Evolutionary conservation across 352 stramenopile genomes (phyloP), one percentile per base, ranked within the genome.

Genomic region (Globisporangium sylvaticum): DNA sequence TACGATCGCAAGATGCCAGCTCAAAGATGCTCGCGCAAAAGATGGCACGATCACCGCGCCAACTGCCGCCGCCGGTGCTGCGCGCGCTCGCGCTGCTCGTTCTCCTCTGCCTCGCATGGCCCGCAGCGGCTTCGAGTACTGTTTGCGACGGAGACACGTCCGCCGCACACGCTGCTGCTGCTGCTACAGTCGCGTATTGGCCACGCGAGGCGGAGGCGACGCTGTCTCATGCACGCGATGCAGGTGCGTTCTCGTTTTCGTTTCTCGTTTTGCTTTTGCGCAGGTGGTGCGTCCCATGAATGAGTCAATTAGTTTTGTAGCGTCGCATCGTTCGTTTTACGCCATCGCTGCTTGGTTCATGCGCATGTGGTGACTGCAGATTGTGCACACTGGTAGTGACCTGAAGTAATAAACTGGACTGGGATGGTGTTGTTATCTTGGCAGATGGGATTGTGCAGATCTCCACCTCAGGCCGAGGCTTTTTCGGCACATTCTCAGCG

Each of bases 111-210:
- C 27, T 44, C 54, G 18, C 29, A 59, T 59, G 54, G 25, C 34
- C 12, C 54, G 54, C 29, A 10, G 54, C 54, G 9, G 29, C 54
- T 44, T 59, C 54, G 2, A 25, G 54, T 59, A 9, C 18, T 25
- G 7, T 27, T 59, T 29, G 27, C 8, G 8, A 24, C 6, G 20
- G 29, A 44, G 34, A 59, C 18, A 18, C 29, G 22, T 14, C 6
- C 15, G 18, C 54, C 15, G 4, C 4, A 56, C 24, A 58, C 9
- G 12, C 12, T 61, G 31, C 4, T 24, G 18, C 55, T 29, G 27
- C 69, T 8, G 6, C 64, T 52, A 73, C 65, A 20, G 63, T 79
- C 7, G 66, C 66, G 24, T 62, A 79, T 39, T 83, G 76, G 73
- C 73, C 73, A 5, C 73, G 75, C 59, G 62, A 80, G 1, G 48